Evolutionary conservation across 2,329 filamentous ascomycete genomes (phyloP).

Genomic region (Huntiella omanensis): DNA sequence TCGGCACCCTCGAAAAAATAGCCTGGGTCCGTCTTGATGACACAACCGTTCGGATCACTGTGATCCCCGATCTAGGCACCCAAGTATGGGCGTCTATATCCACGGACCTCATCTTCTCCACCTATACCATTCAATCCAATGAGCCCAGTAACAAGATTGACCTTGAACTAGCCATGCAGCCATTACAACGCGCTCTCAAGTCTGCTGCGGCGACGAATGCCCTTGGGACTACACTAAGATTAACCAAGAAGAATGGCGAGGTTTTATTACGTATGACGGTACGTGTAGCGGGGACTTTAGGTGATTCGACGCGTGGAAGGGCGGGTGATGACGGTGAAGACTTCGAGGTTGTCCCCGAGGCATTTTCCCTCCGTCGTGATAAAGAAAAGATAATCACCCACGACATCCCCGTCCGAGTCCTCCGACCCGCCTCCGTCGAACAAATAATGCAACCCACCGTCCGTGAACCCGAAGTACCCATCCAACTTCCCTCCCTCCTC

Average conservation of each 20-base stretch:
- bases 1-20: slow-evolving; percentile 56
- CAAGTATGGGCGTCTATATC: slow-evolving; percentile 74
- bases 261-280: slow-evolving; percentile 84
- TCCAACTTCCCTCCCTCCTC: slow-evolving; percentile 67
- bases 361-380: slow-evolving; percentile 42
- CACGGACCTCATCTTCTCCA: slow-evolving; percentile 73
- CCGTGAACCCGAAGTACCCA: slow-evolving; percentile 83
- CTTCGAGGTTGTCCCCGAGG: slow-evolving; percentile 25
- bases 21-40: slow-evolving; percentile 83
- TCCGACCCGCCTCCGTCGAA: slow-evolving; percentile 68
- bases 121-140: slow-evolving; percentile 71
- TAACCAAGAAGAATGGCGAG: slow-evolving; percentile 81
- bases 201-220: slow-evolving; percentile 56
- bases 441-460: slow-evolving; percentile 85
- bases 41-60: slow-evolving; percentile 77
- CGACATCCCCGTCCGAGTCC: slow-evolving; percentile 83
- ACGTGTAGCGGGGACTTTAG: slow-evolving; percentile 47
- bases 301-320: not conserved
- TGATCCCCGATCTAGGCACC: slow-evolving; percentile 83
- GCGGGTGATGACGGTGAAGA: slow-evolving; percentile 17
- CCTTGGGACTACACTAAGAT: slow-evolving; percentile 62
- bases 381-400: slow-evolving; percentile 78
- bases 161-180: slow-evolving; percentile 77
- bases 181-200: slow-evolving; percentile 76
- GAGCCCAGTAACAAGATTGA: slow-evolving; percentile 78